These are phyloP conservation scores for Colletotrichum tanaceti DNA, from an alignment of 2,329 filamentous ascomycete species.

Conservation along the genomic window DNA sequence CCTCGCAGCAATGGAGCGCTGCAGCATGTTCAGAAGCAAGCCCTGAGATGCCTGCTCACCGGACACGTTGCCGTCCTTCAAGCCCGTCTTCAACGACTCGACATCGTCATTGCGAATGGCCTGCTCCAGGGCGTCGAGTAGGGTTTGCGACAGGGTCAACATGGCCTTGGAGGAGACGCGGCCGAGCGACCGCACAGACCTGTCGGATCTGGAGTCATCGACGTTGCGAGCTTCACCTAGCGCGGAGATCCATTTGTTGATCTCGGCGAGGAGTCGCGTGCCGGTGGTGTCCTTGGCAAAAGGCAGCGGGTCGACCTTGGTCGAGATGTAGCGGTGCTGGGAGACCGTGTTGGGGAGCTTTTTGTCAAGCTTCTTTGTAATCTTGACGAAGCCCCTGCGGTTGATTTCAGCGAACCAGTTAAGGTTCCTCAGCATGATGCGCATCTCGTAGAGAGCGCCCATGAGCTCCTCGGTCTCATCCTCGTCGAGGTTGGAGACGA, in stretches of 20 bases:
- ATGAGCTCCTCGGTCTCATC: slow-evolving; percentile 94
- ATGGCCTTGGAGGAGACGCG: slow-evolving; percentile 80
- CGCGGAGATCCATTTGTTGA: slow-evolving; percentile 92
- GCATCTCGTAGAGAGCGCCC: slow-evolving; percentile 87
- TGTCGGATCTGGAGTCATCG: slow-evolving; percentile 80
- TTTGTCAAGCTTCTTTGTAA: slow-evolving; percentile 99
- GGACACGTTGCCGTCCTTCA: slow-evolving; percentile 67
- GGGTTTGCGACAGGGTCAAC: slow-evolving; percentile 74
- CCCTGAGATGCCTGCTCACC: slow-evolving; percentile 69
- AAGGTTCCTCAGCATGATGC: slow-evolving; percentile 87
- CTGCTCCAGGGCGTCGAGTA: slow-evolving; percentile 78
- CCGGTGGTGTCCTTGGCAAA: slow-evolving; percentile 80
- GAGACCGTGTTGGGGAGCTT: slow-evolving; percentile 81
- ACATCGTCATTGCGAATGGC: slow-evolving; percentile 78
- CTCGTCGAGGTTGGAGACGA: slow-evolving; percentile 79
- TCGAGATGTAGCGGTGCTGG: slow-evolving; percentile 87
- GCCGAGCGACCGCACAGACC: slow-evolving; percentile 80
- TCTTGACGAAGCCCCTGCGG: slow-evolving; percentile 93
- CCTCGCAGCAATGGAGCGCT: slow-evolving; percentile 78
- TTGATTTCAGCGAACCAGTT: slow-evolving; percentile 99
- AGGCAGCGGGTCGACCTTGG: slow-evolving; percentile 87
- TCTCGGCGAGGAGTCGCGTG: slow-evolving; percentile 64
- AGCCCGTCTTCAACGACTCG: slow-evolving; percentile 63
- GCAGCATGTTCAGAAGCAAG: slow-evolving; percentile 82
- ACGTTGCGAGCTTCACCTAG: slow-evolving; percentile 81